These are phyloP conservation scores for Jamesozyma spencerorum DNA, from an alignment of 805 yeast genomes.

Conservation along the genomic window DNA sequence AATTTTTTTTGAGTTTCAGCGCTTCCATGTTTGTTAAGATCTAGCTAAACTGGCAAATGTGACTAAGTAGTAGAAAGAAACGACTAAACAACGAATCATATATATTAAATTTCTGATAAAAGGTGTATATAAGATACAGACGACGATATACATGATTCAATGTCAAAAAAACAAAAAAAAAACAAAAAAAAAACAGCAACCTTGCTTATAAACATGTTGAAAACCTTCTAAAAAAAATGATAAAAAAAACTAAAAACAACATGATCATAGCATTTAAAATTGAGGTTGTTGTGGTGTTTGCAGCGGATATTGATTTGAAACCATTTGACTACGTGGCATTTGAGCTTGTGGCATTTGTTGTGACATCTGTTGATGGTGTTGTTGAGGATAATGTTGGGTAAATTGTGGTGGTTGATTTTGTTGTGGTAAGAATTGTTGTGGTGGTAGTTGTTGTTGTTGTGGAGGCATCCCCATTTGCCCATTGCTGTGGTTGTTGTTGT, in stretches of 20 bases:
- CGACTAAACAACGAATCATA: not conserved
- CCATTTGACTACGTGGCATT: too few species aligned
- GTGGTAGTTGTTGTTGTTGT: not conserved
- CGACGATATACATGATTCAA: not conserved
- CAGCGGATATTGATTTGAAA: conserved; percentile 24
- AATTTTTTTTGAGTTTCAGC: too few species aligned
- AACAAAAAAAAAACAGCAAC: not conserved
- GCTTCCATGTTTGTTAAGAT: too few species aligned
- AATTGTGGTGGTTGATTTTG: conserved; percentile 7
- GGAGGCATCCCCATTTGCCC: not conserved
- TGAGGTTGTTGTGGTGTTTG: conserved; percentile 16
- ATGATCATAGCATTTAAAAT: not conserved
- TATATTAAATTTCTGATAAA: not conserved
- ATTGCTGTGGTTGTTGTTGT: not conserved
- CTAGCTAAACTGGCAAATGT: too few species aligned
- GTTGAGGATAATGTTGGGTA: conserved; percentile 1
- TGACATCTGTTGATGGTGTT: conserved; percentile 1
- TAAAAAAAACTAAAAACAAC: conserved; percentile 1
- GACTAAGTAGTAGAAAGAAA: too few species aligned
- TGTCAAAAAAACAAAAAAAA: not conserved
- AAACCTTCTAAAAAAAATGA: not conserved
- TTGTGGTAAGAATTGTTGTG: not conserved
- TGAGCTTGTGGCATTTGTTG: not conserved
- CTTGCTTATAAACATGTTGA: not conserved
- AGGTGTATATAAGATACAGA: not conserved